Conservation (phyloP, 169 alveolate species). For the Pseudocohnilembus persalinus region DNA sequence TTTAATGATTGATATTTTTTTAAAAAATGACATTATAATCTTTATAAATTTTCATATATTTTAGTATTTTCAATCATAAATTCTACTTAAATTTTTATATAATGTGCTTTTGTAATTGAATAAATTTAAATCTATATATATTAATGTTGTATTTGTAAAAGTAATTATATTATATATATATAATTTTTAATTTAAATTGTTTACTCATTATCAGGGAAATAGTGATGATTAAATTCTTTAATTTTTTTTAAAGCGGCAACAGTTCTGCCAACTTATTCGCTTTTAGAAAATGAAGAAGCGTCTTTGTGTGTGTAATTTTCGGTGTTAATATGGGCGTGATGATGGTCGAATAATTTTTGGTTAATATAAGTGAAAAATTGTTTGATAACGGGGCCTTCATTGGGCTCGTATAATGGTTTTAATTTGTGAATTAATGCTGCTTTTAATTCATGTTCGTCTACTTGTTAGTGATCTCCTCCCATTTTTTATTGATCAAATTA, state of each 20-base stretch:
- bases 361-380: no score
- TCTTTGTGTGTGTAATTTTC: background rate
- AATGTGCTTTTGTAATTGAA: no score
- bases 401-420: background rate
- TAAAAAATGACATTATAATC: no score
- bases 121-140: no score
- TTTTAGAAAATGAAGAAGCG: background rate
- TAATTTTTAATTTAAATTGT: no score
- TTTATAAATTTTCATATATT: no score
- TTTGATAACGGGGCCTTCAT: background rate
- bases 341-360: background rate
- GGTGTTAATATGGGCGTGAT: background rate
- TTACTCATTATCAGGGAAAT: constrained; percentile 4
- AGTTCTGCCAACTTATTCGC: constrained; percentile 12
- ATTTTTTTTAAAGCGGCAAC: constrained; percentile 15
- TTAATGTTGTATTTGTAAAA: no score
- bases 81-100: no score
- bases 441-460: background rate
- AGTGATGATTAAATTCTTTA: constrained; percentile 15
- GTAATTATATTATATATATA: no score
- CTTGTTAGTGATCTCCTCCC: background rate
- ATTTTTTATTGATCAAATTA: no score
- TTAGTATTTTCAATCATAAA: no score
- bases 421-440: background rate
- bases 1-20: no score